Percentiles rank a stretch among this genome's conserved stretches.
Evolutionary conservation across 129 eudicot species (phyloP).

Genomic region (Tagetes patula): DNA sequence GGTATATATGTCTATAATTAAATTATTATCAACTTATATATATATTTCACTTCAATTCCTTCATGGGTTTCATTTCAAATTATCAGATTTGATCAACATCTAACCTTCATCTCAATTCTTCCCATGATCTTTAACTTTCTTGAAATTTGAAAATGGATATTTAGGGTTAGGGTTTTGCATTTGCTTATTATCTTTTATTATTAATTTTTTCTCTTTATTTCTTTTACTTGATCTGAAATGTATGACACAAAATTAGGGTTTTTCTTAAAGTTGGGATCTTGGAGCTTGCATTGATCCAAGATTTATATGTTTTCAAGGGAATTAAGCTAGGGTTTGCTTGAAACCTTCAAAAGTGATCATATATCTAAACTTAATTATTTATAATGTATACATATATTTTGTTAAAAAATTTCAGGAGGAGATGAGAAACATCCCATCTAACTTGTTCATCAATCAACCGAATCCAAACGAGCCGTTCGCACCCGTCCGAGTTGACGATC

Average conservation of each 20-base stretch:
- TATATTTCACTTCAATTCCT: no score
- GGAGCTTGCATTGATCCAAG: neutral
- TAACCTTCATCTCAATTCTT: constrained; percentile 5
- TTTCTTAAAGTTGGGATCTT: neutral
- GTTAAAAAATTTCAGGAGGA: constrained; percentile 60
- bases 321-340: neutral
- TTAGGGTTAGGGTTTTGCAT: constrained; percentile 40
- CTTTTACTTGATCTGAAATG: neutral
- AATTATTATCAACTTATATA: neutral
- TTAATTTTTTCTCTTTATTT: neutral
- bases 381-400: constrained; percentile 7
- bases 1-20: constrained; percentile 34
- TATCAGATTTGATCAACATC: constrained; percentile 16
- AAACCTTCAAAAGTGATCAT: constrained; percentile 1
- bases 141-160: neutral
- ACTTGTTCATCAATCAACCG: constrained; percentile 65
- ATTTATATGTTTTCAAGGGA: neutral
- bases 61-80: neutral
- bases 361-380: constrained; percentile 5
- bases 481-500: constrained; percentile 71
- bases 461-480: constrained; percentile 50
- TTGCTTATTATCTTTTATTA: constrained; percentile 3
- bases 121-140: neutral
- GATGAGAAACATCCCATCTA: constrained; percentile 57
- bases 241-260: neutral